A percentile compares a stretch with the other conserved stretches of the same genome.
phyloP scores from a whole-genome alignment of 306 rosid genomes.

The Medicago arabica region DNA sequence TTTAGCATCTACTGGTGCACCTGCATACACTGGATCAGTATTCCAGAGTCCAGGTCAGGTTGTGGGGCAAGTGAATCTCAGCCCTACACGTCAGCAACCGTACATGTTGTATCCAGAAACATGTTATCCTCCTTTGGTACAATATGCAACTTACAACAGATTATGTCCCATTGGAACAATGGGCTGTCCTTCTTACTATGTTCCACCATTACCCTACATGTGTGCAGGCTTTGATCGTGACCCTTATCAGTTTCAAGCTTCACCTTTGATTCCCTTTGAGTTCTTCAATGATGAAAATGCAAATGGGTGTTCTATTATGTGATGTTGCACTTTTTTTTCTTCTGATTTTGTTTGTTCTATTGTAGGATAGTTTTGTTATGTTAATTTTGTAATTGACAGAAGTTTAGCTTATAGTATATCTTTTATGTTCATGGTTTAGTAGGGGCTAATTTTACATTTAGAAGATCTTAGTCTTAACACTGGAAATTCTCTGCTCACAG shows the following conservation, averaged over 20 bases:
- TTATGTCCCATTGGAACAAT: conserved; percentile 52
- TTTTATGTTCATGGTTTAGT: neutral
- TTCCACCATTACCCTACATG: conserved; percentile 57
- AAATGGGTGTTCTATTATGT: conserved; percentile 76
- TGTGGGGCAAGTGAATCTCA: conserved; percentile 46
- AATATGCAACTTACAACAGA: conserved; percentile 49
- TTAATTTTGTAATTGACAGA: conserved; percentile 29
- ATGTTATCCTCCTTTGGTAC: conserved; percentile 46
- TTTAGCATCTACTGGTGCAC: conserved; percentile 36
- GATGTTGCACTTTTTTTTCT: conserved; percentile 4
- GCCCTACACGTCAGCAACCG: conserved; percentile 57
- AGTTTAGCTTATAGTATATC: conserved; percentile 1
- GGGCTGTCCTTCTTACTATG: conserved; percentile 51
- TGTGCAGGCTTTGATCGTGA: conserved; percentile 46
- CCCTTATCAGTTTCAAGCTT: conserved; percentile 43
- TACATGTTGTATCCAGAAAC: conserved; percentile 41
- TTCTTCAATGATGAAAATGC: conserved; percentile 91
- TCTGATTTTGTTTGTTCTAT: conserved; percentile 31
- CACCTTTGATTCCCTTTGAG: conserved; percentile 53
- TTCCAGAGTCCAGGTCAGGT: conserved; percentile 33
- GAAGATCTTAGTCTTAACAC: neutral
- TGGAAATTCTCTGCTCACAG: neutral
- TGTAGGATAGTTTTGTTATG: conserved; percentile 35
- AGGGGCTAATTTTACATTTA: conserved; percentile 13
- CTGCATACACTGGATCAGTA: conserved; percentile 49